Conservation (phyloP, 148 eudicot genomes). For the Selenicereus undatus region DNA sequence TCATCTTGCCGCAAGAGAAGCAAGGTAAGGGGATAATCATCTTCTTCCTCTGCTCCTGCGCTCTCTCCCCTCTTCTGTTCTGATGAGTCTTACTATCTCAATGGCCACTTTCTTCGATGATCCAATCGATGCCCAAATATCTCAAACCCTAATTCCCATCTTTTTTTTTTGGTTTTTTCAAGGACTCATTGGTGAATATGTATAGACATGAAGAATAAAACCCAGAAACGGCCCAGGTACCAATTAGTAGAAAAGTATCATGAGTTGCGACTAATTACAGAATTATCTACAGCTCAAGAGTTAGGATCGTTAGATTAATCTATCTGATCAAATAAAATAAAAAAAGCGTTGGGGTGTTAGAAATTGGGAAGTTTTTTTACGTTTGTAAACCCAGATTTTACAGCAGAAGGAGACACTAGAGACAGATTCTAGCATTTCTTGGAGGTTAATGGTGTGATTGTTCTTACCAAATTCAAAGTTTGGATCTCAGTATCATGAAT, state of each 20-base stretch:
- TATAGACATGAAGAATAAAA: conserved; percentile 4
- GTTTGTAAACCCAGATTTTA: conserved; percentile 51
- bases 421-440: conserved; percentile 47
- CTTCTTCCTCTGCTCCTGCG: conserved; percentile 64
- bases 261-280: neutral
- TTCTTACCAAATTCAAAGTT: conserved; percentile 14
- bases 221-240: conserved; percentile 4
- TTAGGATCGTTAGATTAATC: neutral
- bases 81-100: too few species aligned
- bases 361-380: conserved; percentile 39
- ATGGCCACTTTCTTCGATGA: conserved; percentile 26
- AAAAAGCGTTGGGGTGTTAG: neutral
- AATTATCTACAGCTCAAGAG: conserved; percentile 4
- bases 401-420: conserved; percentile 33
- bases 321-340: neutral
- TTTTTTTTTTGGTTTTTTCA: conserved; percentile 24
- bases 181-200: neutral
- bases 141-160: neutral
- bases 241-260: neutral
- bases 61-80: too few species aligned
- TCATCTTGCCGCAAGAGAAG: too few species aligned
- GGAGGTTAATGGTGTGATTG: conserved; percentile 4
- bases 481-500: neutral
- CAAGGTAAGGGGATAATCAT: too few species aligned
- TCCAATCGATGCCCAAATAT: neutral